Evolutionary conservation across 495 filamentous ascomycete species (phyloP), one percentile per base, ranked within the genome.

Genomic region (Aspergillus ellipticus): DNA sequence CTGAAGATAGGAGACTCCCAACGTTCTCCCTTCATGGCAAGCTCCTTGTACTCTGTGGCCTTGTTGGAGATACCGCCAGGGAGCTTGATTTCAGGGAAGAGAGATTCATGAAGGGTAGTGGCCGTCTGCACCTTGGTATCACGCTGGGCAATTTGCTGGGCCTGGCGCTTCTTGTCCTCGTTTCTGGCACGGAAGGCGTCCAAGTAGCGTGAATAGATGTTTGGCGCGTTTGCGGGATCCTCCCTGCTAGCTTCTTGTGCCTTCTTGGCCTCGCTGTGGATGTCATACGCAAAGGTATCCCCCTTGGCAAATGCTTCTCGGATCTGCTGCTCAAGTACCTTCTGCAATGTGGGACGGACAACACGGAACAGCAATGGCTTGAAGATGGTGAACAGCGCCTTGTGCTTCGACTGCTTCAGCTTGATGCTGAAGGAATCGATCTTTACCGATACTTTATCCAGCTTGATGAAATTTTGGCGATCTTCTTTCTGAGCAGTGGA

Each of bases 1-100:
- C 82, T 85, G 79, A 98, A 98, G 64, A 98, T 84, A 28, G 95
- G 91, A 26, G 87, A 93, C 74, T 96, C 87, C 94, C 94, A 98
- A 70, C 85, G 86, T 61, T 97, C 87, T 48, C 95, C 94, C 79
- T 90, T 91, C 51, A 77, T 75, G 13, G 94, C 89, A 37, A 96
- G 78, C 42, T 97, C 85, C 70, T 85, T 90, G 79, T 93, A 97
- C 71, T 96, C 89, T 51, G 93, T 96, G 17, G 94, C 93, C 82
- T 96, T 97, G 75, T 82, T 87, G 53, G 88, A 90, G 69, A 96
- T 92, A 55, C 92, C 92, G 51, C 92, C 92, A 21, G 92, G 92
- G 1, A 98, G 81, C 46, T 87, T 82, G 70, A 98, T 85, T 64
- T 90, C 79, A 49, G 87, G 86, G 86, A 97, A 96, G 50, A 96